Conservation (phyloP, 2,329 filamentous ascomycete genomes). For the Fusarium nelsonii region DNA sequence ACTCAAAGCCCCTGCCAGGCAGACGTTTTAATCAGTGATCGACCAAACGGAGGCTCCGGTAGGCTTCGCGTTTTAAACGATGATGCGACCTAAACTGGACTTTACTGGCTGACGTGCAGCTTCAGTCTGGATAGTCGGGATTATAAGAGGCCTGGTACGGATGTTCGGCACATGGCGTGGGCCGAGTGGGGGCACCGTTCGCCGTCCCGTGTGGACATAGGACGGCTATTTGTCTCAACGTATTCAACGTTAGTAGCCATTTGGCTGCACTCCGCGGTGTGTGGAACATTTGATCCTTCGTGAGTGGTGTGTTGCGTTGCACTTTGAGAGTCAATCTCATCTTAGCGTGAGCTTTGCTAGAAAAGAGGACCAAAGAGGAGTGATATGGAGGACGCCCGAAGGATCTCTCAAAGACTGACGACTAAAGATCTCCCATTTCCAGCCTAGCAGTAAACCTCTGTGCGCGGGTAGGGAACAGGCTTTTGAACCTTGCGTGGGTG, state of each 20-base stretch:
- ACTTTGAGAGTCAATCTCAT: slow-evolving; percentile 23
- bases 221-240: slow-evolving; percentile 20
- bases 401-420: slow-evolving; percentile 16
- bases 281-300: slow-evolving; percentile 15
- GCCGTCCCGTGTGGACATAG: slow-evolving; percentile 38
- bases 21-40: slow-evolving; percentile 31
- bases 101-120: slow-evolving; percentile 31
- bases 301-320: slow-evolving; percentile 23
- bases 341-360: slow-evolving; percentile 22
- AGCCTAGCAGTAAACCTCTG: slow-evolving; percentile 13
- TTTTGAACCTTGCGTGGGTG: slow-evolving; percentile 28
- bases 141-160: slow-evolving; percentile 38
- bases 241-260: slow-evolving; percentile 24
- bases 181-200: slow-evolving; percentile 33
- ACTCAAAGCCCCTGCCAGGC: slow-evolving; percentile 16
- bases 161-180: slow-evolving; percentile 48
- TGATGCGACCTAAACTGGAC: slow-evolving; percentile 32
- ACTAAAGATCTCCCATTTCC: slow-evolving; percentile 17
- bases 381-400: slow-evolving; percentile 32
- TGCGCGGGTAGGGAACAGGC: slow-evolving; percentile 13
- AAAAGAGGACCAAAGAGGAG: slow-evolving; percentile 32
- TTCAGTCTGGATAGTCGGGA: slow-evolving; percentile 39
- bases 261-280: slow-evolving; percentile 25
- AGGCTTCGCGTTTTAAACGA: slow-evolving; percentile 18
- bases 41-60: slow-evolving; percentile 28